These are phyloP conservation scores for Talaromyces sp. DNA, from an alignment of 2,329 filamentous ascomycete species.

Conservation along the genomic window DNA sequence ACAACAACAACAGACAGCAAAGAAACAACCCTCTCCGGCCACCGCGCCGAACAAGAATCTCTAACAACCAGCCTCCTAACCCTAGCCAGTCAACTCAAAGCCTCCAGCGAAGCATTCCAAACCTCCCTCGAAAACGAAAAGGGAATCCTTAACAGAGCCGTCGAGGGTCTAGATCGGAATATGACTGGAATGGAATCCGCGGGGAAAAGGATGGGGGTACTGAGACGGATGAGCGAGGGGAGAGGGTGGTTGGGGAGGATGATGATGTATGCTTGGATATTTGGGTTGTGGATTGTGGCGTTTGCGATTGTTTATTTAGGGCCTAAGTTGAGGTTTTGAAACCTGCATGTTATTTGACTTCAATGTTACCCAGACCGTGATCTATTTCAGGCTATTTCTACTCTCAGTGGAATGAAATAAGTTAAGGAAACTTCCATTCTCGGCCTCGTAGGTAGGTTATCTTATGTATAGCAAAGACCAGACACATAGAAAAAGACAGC, in stretches of 20 bases:
- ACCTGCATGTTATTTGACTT: too few species aligned
- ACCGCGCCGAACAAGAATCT: slow-evolving; percentile 75
- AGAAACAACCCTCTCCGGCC: slow-evolving; percentile 69
- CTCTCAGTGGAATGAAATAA: not conserved
- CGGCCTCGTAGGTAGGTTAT: not conserved
- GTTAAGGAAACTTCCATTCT: not conserved
- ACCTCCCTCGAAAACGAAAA: slow-evolving; percentile 68
- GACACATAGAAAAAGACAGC: not conserved
- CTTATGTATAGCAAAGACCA: not conserved
- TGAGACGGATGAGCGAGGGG: slow-evolving; percentile 78
- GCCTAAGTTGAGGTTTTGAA: slow-evolving; percentile 80
- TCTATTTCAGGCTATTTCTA: not conserved
- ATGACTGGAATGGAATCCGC: slow-evolving; percentile 71
- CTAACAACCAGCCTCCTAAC: slow-evolving; percentile 75
- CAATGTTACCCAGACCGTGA: too few species aligned
- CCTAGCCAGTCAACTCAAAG: slow-evolving; percentile 73
- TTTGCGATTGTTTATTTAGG: slow-evolving; percentile 77
- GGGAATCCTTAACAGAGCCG: slow-evolving; percentile 64
- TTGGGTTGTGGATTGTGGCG: slow-evolving; percentile 70
- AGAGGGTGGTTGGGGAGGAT: slow-evolving; percentile 81
- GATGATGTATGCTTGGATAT: slow-evolving; percentile 79
- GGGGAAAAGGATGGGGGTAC: slow-evolving; percentile 67
- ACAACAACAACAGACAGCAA: slow-evolving; percentile 11
- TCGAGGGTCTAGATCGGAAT: slow-evolving; percentile 71
- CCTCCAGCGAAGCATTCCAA: slow-evolving; percentile 67